Evolutionary conservation across 805 yeast species (phyloP).

Genomic region (Kodamaea nitidulidarum): DNA sequence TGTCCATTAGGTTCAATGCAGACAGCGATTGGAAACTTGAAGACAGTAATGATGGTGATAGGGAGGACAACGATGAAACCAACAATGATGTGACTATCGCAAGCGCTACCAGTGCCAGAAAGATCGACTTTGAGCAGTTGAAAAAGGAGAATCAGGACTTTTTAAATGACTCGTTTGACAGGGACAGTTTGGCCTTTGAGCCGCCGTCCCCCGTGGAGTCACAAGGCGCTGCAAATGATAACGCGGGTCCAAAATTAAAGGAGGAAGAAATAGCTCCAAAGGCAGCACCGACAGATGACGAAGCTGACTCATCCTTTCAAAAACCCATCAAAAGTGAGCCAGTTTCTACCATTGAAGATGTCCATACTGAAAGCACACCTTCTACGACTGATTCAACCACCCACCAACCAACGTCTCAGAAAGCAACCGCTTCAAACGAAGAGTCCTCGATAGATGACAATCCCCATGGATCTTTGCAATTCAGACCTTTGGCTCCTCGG

Average conservation of each 20-base stretch:
- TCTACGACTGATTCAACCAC: too few species aligned
- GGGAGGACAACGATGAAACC: constrained; percentile 32
- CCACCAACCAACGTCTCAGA: too few species aligned
- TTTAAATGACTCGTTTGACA: constrained; percentile 7
- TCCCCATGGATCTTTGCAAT: not conserved
- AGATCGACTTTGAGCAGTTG: constrained; percentile 12
- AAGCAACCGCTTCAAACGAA: not conserved
- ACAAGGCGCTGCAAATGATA: too few species aligned
- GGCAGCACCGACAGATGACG: not conserved
- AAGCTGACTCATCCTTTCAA: too few species aligned
- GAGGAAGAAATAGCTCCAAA: not conserved
- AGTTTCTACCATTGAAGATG: too few species aligned
- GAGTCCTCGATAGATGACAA: not conserved
- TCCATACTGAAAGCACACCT: too few species aligned
- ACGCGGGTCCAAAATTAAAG: too few species aligned
- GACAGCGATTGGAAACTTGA: constrained; percentile 37
- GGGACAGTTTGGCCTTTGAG: constrained; percentile 1
- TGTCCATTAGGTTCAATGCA: constrained; percentile 27
- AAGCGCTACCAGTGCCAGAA: constrained; percentile 7
- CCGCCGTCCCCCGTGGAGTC: too few species aligned
- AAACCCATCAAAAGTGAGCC: too few species aligned
- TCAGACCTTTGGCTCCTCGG: not conserved
- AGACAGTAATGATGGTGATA: constrained; percentile 37
- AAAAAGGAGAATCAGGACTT: constrained; percentile 6
- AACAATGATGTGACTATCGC: constrained; percentile 14